Percentiles rank a stretch among this genome's conserved stretches.
These are phyloP conservation scores for Paspalum vaginatum DNA, from an alignment of 176 grass and related monocot genomes.

Conservation along the genomic window DNA sequence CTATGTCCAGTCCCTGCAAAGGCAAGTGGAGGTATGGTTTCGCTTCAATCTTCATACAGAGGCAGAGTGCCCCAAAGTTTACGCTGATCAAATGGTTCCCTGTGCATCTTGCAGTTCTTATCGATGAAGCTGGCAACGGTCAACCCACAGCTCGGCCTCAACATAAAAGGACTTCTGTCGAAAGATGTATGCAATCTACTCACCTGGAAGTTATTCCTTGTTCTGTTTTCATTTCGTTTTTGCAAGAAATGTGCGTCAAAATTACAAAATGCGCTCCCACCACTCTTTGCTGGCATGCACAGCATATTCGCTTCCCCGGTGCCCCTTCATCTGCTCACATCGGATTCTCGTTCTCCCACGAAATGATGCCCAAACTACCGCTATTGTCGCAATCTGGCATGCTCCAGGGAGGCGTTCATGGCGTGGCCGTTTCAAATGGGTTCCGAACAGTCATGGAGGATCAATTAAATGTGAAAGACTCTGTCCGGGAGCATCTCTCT, in stretches of 20 bases:
- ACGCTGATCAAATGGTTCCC: background rate
- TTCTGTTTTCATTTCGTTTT: background rate
- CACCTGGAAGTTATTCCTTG: background rate
- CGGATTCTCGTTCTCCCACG: constrained; percentile 63
- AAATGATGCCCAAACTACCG: constrained; percentile 49
- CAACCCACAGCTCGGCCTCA: constrained; percentile 44
- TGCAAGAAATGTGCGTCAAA: background rate
- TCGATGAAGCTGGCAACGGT: constrained; percentile 60
- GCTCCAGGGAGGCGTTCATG: constrained; percentile 43
- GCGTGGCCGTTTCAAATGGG: constrained; percentile 39
- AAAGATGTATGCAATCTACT: constrained; percentile 56
- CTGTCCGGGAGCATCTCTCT: constrained; percentile 43
- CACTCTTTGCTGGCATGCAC: constrained; percentile 16
- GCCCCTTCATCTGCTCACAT: constrained; percentile 47
- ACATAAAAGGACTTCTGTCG: constrained; percentile 46
- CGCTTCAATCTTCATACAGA: background rate
- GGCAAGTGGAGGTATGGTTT: constrained; percentile 64
- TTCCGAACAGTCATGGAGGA: constrained; percentile 46
- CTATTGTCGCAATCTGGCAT: constrained; percentile 39
- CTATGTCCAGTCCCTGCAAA: constrained; percentile 82
- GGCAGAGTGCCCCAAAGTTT: background rate
- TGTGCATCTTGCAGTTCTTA: constrained; percentile 57
- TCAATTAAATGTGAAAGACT: constrained; percentile 36
- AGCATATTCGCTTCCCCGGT: constrained; percentile 43
- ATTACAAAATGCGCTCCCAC: background rate